phyloP scores from a whole-genome alignment of 1,284 basidiomycete genomes.

The Taiwanofungus camphoratus region DNA sequence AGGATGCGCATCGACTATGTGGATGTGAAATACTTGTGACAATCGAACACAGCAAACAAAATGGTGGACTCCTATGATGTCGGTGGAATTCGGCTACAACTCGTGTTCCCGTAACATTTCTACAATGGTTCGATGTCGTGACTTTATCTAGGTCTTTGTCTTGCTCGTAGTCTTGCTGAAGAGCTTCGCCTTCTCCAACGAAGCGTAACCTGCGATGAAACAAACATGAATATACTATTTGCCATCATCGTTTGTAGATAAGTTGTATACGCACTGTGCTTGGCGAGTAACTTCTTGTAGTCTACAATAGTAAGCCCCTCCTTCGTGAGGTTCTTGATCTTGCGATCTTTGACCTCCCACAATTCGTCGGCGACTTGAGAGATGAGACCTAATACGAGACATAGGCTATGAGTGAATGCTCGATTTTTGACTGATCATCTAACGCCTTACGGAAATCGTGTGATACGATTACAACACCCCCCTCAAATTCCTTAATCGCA shows the following conservation, averaged over 20 bases:
- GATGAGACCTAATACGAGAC: constrained; percentile 75
- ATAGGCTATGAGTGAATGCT: not conserved
- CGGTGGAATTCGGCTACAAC: not conserved
- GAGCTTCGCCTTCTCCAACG: constrained; percentile 89
- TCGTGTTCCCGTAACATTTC: not conserved
- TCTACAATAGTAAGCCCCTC: constrained; percentile 85
- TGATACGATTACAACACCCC: constrained; percentile 96
- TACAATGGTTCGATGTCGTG: not conserved
- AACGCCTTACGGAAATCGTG: constrained; percentile 87
- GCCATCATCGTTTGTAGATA: not conserved
- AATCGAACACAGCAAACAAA: no score
- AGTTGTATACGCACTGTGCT: constrained; percentile 47
- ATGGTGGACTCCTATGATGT: no score
- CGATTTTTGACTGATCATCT: not conserved
- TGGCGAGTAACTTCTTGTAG: constrained; percentile 81
- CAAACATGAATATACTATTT: constrained; percentile 9
- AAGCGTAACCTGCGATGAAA: constrained; percentile 46
- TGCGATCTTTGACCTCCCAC: constrained; percentile 96
- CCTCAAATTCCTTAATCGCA: constrained; percentile 96
- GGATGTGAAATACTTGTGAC: not conserved
- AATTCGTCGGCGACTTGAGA: constrained; percentile 95
- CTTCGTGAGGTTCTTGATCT: constrained; percentile 90
- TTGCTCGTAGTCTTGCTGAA: constrained; percentile 76
- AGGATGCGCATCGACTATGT: not conserved
- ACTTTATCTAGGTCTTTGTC: constrained; percentile 44